Evolutionary conservation across 768 basidiomycete species (phyloP), one percentile per base, ranked within the genome.

Genomic region (Kwoniella pini): DNA sequence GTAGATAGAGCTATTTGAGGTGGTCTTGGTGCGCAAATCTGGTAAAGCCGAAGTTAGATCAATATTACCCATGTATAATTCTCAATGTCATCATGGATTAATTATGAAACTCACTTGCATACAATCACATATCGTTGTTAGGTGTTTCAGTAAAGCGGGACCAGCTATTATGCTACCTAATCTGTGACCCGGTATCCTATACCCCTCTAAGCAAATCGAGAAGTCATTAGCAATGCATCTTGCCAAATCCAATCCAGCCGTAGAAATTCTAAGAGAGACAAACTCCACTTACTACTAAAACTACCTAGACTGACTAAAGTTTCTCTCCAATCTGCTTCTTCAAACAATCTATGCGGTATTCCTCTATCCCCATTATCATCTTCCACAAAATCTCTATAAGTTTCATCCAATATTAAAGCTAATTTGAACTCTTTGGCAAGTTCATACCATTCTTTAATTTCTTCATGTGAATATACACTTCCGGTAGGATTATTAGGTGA

Each of bases 371-470:
- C 46, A 40, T 55, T 31, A 44, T 28, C 45, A 26, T 42, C 22
- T 26, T 42, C 60, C 42, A 86, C 79, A 69, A 92, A 91, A 73
- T 92, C 90, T 12, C 90, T 83, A 77, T 94, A 94, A 1, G 91
- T 92, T 78, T 91, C 90, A 77, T 94, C 91, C n/a, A 94, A 49
- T 36, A 92, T 82, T 22, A 92, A 82, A 0, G 89, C 86, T 17
- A 91, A 68, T 0, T 81, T 80, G 26, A 81, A 75, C 51, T 82
- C 79, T 21, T 70, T 78, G 0, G 89, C 88, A 2, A 92, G 82
- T 0, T 79, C 65, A 1, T 83, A 83, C 65, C 91, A 92, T 4
- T 83, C 78, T 0, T 80, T 74, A 24, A 92, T 76, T 4, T 89
- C 81, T 0, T 76, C 68, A 0, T 84, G 82, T 0, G 87, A 76